A percentile compares a stretch with the other conserved stretches of the same genome.
These are phyloP conservation scores for Aspergillus calidoustus DNA, from an alignment of 2,329 filamentous ascomycete species.

Conservation along the genomic window DNA sequence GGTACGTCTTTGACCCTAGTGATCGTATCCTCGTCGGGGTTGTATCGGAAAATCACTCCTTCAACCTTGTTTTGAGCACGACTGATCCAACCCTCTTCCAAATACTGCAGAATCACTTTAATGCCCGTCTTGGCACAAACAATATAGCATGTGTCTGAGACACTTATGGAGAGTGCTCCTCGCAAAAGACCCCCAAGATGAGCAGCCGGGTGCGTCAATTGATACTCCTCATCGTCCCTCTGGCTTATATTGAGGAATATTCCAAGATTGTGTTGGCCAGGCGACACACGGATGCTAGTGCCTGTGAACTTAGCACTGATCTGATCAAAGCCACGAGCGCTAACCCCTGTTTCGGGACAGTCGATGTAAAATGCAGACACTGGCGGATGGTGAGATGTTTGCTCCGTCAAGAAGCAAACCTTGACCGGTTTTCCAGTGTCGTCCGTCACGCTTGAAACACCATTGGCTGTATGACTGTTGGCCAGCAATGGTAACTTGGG, in stretches of 20 bases:
- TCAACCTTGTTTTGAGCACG: constrained; percentile 89
- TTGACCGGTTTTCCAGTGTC: constrained; percentile 62
- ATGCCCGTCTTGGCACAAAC: constrained; percentile 88
- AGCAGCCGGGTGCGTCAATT: constrained; percentile 91
- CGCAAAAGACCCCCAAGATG: constrained; percentile 86
- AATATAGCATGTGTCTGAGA: constrained; percentile 86
- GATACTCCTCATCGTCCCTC: constrained; percentile 85
- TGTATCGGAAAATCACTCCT: constrained; percentile 88
- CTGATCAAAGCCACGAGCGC: constrained; percentile 90
- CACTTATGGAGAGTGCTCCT: constrained; percentile 85
- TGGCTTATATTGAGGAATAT: constrained; percentile 90
- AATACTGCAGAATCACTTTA: constrained; percentile 90
- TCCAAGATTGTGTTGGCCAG: constrained; percentile 90
- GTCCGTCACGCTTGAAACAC: constrained; percentile 37
- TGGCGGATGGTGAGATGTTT: constrained; percentile 96
- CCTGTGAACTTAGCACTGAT: constrained; percentile 97
- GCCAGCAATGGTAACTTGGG: constrained; percentile 60
- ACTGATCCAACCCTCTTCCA: constrained; percentile 93
- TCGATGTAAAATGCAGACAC: constrained; percentile 95
- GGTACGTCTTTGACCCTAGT: constrained; percentile 82
- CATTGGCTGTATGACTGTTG: constrained; percentile 38
- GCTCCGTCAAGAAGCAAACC: constrained; percentile 93
- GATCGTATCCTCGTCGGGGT: constrained; percentile 82
- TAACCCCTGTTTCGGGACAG: constrained; percentile 87
- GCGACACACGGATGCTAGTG: constrained; percentile 87